Percentiles rank a stretch among this genome's conserved stretches.
Evolutionary conservation across 306 rosid genomes (phyloP).

Genomic region (Cicer chorassanicum): DNA sequence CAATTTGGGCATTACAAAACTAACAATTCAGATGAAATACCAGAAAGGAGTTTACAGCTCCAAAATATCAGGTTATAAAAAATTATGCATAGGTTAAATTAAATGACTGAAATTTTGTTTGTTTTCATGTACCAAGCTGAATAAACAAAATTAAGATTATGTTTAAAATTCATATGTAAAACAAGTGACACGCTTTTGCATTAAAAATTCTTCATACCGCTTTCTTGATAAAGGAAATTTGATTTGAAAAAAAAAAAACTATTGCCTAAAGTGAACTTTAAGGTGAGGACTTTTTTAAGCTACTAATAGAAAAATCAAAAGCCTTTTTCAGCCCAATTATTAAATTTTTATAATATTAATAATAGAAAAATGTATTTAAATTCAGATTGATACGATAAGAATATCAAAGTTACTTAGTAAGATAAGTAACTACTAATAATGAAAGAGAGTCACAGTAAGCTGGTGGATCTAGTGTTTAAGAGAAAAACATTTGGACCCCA

Average conservation of each 20-base stretch:
- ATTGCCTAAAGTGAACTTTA: neutral
- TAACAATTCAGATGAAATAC: neutral
- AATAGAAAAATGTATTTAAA: neutral
- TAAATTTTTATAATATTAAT: neutral
- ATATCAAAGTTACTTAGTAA: neutral
- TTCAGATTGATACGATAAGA: neutral
- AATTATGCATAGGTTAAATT: neutral
- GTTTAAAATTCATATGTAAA: slow-evolving; percentile 25
- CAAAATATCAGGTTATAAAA: slow-evolving; percentile 4
- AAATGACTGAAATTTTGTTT: slow-evolving; percentile 4
- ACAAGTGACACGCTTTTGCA: neutral
- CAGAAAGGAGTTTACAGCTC: slow-evolving; percentile 20
- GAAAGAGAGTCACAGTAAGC: neutral
- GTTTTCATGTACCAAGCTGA: neutral
- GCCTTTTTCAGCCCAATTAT: neutral
- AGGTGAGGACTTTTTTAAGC: neutral
- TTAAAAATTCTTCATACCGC: neutral
- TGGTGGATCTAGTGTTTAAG: neutral
- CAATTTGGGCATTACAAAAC: slow-evolving; percentile 8
- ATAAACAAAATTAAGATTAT: slow-evolving; percentile 6
- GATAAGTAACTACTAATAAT: neutral
- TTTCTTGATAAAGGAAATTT: neutral
- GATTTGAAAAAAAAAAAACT: neutral
- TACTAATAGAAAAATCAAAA: neutral
- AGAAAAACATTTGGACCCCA: slow-evolving; percentile 3